Base-by-base conservation (phyloP, 371 early-diverging fungal species). In the Blakeslea trispora region DNA sequence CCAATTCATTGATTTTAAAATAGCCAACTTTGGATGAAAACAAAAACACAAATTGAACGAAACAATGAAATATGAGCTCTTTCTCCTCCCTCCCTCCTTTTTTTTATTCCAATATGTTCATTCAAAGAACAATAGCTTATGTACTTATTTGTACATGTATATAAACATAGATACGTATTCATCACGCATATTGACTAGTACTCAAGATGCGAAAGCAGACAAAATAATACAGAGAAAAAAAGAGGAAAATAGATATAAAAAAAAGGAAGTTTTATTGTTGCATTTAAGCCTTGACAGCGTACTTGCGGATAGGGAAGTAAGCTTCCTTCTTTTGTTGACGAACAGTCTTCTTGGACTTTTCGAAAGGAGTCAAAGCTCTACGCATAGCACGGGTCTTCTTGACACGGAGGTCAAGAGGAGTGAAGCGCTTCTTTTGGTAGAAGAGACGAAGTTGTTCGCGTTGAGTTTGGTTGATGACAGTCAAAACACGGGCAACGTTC, bases 311-410 rank as follows among this genome's bases (percentile, higher is more conserved):
- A 66, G 93, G 89, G 86, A 93, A 94, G 88, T 93, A 90, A 45
- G 67, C 74, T 47, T 71, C 83, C 84, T 88, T 88, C 91, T 95
- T 95, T 66, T 76, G 74, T 75, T 92, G 85, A 77, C 84, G 84
- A 57, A 85, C 67, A 59, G 90, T 89, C 87, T 87, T 90, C 67
- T 68, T 68, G 58, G 82, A 68, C 55, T 75, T 75, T 79, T 95
- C 92, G 61, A 69, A 57, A 68, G 79, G 72, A 82, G 95, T 93
- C 81, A 97, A 82, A 61, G 89, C 89, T 71, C 96, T 92, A 63
- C 97, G 95, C 79, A 96, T 89, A 60, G 97, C 97, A 71, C 97
- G 92, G 60, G 97, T 97, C 91, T 92, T 92, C 92, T 97, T 97
- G 79, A 77, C 81, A 71, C 97, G 93, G 76, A 97, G 89, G 72